Conservation (phyloP, 192 early-diverging fungal species). For the Glomus cerebriforme region DNA sequence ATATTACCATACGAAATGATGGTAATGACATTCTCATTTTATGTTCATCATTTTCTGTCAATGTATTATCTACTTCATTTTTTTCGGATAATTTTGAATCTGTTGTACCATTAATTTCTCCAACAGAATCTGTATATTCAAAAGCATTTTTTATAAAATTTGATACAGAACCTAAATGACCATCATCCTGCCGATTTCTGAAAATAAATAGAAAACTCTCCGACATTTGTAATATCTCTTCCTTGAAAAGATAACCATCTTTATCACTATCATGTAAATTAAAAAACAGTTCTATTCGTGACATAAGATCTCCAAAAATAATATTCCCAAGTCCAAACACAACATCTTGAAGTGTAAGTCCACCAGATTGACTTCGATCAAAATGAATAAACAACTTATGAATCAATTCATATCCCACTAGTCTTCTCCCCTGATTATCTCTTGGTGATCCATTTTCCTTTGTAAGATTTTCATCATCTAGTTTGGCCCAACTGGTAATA, state of each 20-base stretch:
- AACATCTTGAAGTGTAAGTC: conserved; percentile 77
- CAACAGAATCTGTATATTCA: conserved; percentile 46
- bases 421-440: conserved; percentile 35
- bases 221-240: conserved; percentile 82
- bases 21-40: conserved; percentile 42
- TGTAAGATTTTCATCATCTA: conserved; percentile 41
- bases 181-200: conserved; percentile 55
- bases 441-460: conserved; percentile 35
- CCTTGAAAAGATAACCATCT: conserved; percentile 65
- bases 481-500: conserved; percentile 66
- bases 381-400: conserved; percentile 53
- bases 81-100: conserved; percentile 34
- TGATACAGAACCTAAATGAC: conserved; percentile 59
- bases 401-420: conserved; percentile 45
- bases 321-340: conserved; percentile 77
- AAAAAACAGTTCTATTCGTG: conserved; percentile 80
- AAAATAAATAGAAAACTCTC: conserved; percentile 86
- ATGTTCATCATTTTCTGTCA: conserved; percentile 17
- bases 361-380: conserved; percentile 51
- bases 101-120: conserved; percentile 13
- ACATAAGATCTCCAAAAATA: conserved; percentile 77
- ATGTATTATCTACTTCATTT: not conserved
- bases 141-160: conserved; percentile 67
- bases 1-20: conserved; percentile 69
- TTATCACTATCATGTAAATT: conserved; percentile 73